These are phyloP conservation scores for Apiotrichum akiyoshidainum DNA, from an alignment of 1,284 basidiomycete species.

Conservation along the genomic window DNA sequence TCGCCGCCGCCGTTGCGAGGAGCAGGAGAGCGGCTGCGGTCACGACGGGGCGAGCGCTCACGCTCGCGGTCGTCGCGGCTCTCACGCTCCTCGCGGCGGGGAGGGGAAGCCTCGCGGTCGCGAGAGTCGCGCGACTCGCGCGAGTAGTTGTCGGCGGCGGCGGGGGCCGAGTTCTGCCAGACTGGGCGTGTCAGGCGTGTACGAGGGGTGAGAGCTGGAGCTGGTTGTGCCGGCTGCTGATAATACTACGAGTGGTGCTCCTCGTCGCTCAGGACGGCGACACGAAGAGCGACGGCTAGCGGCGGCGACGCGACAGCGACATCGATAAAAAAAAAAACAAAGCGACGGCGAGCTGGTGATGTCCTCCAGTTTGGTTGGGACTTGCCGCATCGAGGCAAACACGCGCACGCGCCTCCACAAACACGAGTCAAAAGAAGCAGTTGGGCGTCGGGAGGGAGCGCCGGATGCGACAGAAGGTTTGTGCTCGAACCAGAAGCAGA, in stretches of 20 bases:
- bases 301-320: not conserved
- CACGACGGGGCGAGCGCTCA: constrained; percentile 25
- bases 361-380: constrained; percentile 6
- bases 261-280: not conserved
- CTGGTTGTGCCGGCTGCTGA: no score
- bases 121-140: constrained; percentile 19
- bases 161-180: constrained; percentile 40
- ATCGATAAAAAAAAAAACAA: not conserved
- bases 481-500: no score
- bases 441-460: no score
- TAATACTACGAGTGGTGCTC: not conserved
- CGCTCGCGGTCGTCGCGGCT: constrained; percentile 12
- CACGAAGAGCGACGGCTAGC: not conserved
- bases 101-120: constrained; percentile 1
- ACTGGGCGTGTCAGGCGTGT: constrained; percentile 29
- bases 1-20: constrained; percentile 30
- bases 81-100: constrained; percentile 20
- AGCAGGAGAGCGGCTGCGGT: constrained; percentile 32
- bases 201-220: not conserved
- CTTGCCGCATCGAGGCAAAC: not conserved
- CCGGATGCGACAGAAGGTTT: no score
- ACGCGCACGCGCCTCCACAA: not conserved
- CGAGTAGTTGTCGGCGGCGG: constrained; percentile 22
- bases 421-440: no score
- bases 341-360: not conserved